These are phyloP conservation scores for Barnettozyma vustinii DNA, from an alignment of 805 yeast species.

Conservation along the genomic window DNA sequence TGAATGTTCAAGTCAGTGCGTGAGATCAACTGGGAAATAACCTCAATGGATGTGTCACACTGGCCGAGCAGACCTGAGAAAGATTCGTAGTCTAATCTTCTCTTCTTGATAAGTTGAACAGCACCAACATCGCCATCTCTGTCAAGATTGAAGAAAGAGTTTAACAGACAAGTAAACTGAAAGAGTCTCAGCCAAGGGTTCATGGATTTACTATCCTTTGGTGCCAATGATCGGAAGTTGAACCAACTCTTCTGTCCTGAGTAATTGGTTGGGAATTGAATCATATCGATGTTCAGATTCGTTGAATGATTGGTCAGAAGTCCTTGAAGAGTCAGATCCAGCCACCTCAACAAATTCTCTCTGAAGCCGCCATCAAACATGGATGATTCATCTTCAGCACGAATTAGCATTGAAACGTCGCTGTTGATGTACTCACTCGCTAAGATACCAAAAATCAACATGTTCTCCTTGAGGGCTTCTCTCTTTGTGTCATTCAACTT, in stretches of 20 bases:
- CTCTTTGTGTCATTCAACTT: slow-evolving; percentile 36
- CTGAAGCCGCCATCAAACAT: slow-evolving; percentile 5
- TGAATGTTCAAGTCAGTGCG: slow-evolving; percentile 6
- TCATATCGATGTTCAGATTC: slow-evolving; percentile 6
- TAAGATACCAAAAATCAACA: slow-evolving; percentile 41
- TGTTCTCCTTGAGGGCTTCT: slow-evolving; percentile 38
- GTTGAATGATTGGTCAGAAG: background rate
- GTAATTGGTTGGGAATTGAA: slow-evolving; percentile 11
- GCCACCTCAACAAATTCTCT: slow-evolving; percentile 13
- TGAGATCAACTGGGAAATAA: slow-evolving; percentile 14
- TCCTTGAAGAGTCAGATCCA: slow-evolving; percentile 9
- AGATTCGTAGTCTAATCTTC: slow-evolving; percentile 25
- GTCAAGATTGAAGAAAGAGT: slow-evolving; percentile 9
- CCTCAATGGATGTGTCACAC: slow-evolving; percentile 25
- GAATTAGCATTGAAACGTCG: slow-evolving; percentile 20
- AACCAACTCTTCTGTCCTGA: slow-evolving; percentile 10
- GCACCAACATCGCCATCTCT: background rate
- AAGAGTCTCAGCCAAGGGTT: slow-evolving; percentile 37
- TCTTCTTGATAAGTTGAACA: slow-evolving; percentile 21
- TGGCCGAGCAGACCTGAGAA: slow-evolving; percentile 21
- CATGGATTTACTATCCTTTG: slow-evolving; percentile 5
- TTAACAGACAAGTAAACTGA: slow-evolving; percentile 31
- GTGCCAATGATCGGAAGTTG: slow-evolving; percentile 23
- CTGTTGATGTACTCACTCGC: slow-evolving; percentile 34
- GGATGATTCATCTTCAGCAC: slow-evolving; percentile 11